phyloP scores from a whole-genome alignment of 306 rosid species.

The Cyamopsis tetragonoloba region DNA sequence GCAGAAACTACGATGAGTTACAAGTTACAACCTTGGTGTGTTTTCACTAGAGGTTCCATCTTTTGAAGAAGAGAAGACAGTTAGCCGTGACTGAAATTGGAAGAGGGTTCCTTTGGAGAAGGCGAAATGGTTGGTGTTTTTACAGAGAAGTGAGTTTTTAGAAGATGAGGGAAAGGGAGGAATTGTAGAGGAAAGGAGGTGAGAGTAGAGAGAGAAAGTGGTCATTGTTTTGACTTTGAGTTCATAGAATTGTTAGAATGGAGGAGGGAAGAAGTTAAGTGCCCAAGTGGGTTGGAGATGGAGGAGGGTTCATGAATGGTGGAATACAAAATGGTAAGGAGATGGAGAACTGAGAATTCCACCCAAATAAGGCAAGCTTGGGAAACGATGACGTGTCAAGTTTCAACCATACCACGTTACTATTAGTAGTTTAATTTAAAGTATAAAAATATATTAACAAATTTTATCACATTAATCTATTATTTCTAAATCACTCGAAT shows the following conservation, averaged over 20 bases:
- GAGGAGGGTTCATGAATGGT: background rate
- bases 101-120: conserved; percentile 20
- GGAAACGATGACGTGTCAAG: too few species aligned
- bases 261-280: background rate
- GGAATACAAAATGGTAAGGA: background rate
- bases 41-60: conserved; percentile 46
- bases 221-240: conserved; percentile 39
- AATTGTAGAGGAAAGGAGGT: conserved; percentile 29
- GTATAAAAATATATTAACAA: too few species aligned
- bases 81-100: conserved; percentile 24
- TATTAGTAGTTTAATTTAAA: too few species aligned
- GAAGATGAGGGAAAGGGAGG: conserved; percentile 20
- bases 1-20: background rate
- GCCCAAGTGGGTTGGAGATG: background rate
- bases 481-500: too few species aligned
- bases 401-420: too few species aligned
- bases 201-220: conserved; percentile 43
- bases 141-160: conserved; percentile 20
- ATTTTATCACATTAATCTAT: too few species aligned
- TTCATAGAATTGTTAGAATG: conserved; percentile 24
- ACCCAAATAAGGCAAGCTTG: background rate
- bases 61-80: conserved; percentile 52
- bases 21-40: conserved; percentile 44
- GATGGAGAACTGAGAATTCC: background rate
- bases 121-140: too few species aligned